These are phyloP conservation scores for Phaeosphaeriaceae sp. DNA, from an alignment of 2,329 filamentous ascomycete genomes.

Conservation along the genomic window DNA sequence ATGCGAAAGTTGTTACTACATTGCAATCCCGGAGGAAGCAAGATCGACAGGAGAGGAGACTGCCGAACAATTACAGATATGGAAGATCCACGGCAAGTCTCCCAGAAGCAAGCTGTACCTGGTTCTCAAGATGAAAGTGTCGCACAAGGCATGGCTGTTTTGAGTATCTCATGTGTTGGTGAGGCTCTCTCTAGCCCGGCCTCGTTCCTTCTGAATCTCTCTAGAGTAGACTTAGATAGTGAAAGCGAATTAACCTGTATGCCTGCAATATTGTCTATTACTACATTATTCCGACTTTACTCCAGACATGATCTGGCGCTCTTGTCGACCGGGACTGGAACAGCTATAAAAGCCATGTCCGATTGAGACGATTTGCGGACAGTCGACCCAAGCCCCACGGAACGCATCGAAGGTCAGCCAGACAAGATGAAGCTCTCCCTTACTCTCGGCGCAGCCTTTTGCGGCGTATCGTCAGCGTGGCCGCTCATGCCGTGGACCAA, in stretches of 20 bases:
- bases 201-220: neutral
- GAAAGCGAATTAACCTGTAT: neutral
- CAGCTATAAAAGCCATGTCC: neutral
- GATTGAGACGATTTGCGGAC: neutral
- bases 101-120: neutral
- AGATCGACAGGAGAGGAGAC: neutral
- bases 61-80: neutral
- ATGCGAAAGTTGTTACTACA: slow-evolving; percentile 1
- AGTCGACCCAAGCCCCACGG: neutral
- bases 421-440: slow-evolving; percentile 29
- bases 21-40: neutral
- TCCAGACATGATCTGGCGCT: neutral
- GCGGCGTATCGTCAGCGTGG: slow-evolving; percentile 26
- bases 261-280: neutral
- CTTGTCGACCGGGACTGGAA: neutral
- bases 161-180: neutral
- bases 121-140: neutral
- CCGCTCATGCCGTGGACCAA: slow-evolving; percentile 22
- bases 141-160: neutral
- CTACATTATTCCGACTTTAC: neutral
- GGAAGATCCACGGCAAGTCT: neutral
- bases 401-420: neutral
- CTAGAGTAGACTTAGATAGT: neutral
- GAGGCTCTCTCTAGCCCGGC: neutral
- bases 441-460: slow-evolving; percentile 22